Base-by-base conservation (phyloP, 2,329 filamentous ascomycete species). In the Phoma sp. region DNA sequence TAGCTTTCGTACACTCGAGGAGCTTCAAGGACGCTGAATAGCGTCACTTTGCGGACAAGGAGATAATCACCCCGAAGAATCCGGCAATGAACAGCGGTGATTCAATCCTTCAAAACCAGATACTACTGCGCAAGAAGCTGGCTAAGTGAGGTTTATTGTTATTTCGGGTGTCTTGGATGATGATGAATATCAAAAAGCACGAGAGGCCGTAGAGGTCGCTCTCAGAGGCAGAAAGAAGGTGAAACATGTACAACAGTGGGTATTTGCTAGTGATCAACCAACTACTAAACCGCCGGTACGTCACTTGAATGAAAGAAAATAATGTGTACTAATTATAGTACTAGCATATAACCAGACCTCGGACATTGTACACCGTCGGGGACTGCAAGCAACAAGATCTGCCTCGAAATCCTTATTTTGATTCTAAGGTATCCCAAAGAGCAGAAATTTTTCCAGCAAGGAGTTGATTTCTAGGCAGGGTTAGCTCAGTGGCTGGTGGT, bases 171-270 rank as follows among this genome's bases (percentile, higher is more conserved):
- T n/a, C n/a, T n/a, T n/a, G n/a, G n/a, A n/a, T n/a, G n/a, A n/a
- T n/a, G n/a, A n/a, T n/a, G n/a, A n/a, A n/a, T n/a, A n/a, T n/a
- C 73, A 28, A 49, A 34, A 34, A 18, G 5, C 15, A 15, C 14
- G 14, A 17, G 15, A 15, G 15, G 32, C 14, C 32, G 32, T 34
- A 34, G 5, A 34, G 14, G 32, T 34, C 32, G 32, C 32, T 34
- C 32, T 15, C 14, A 34, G 32, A 18, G 14, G 32, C 32, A 34
- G 14, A 15, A 34, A 34, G 14, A 34, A 34, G 32, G 15, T 14
- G 14, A 34, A 34, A 34, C 32, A 34, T 18, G 15, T 34, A 34
- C 14, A 34, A 6, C 14, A 34, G 32, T 15, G 17, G 15, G 32
- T 34, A 34, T 34, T 6, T 34, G 32, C 32, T 15, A 15, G 32